phyloP scores from a whole-genome alignment of 139 green algal genomes.

The Ulvella scutata region DNA sequence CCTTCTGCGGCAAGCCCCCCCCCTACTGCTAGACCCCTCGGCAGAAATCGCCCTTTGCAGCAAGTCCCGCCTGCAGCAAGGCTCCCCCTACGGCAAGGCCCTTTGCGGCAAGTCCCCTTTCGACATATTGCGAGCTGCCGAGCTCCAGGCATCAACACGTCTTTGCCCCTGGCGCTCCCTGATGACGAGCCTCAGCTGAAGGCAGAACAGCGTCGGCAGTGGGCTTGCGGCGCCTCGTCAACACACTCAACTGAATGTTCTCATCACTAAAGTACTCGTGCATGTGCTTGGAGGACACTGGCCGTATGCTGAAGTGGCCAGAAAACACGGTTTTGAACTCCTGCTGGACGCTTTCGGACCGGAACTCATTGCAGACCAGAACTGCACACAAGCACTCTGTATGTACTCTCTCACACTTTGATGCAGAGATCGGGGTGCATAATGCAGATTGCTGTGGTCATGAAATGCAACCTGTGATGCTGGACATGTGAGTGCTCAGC shows the following conservation, averaged over 20 bases:
- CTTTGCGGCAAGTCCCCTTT: no score
- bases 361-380: constrained; percentile 64
- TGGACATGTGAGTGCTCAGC: neutral
- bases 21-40: no score
- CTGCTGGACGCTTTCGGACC: constrained; percentile 50
- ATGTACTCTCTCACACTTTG: constrained; percentile 8
- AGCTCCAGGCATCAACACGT: no score
- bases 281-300: neutral
- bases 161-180: no score
- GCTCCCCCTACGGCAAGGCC: no score
- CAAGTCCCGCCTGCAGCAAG: no score
- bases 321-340: neutral
- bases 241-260: neutral
- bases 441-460: neutral
- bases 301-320: neutral
- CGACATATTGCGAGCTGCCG: no score
- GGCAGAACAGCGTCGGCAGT: neutral
- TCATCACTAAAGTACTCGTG: neutral
- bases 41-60: no score
- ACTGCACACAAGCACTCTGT: constrained; percentile 23
- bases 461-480: neutral
- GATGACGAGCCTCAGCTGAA: no score
- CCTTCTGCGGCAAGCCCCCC: no score
- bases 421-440: constrained; percentile 13
- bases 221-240: neutral